Percentiles rank a stretch among this genome's conserved stretches.
phyloP scores from a whole-genome alignment of 495 filamentous ascomycete genomes.

The Zalerion maritima region DNA sequence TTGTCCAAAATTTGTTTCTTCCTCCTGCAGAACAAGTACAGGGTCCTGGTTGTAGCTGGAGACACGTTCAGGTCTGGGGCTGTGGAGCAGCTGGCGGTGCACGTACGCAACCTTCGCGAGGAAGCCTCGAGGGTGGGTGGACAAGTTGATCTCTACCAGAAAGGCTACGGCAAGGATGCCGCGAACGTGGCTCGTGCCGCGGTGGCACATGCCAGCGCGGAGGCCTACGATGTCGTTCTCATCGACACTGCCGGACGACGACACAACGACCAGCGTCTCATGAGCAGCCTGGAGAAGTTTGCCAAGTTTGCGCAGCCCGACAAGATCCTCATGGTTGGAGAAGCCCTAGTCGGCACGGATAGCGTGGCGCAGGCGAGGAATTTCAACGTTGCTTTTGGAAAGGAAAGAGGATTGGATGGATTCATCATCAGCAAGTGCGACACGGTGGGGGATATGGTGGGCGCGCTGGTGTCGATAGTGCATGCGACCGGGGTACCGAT shows the following conservation, averaged over 20 bases:
- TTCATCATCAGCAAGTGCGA: slow-evolving; percentile 99
- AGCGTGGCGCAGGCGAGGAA: slow-evolving; percentile 89
- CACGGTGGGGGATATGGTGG: slow-evolving; percentile 97
- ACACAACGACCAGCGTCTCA: slow-evolving; percentile 88
- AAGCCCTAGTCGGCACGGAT: slow-evolving; percentile 90
- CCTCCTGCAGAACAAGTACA: slow-evolving; percentile 88
- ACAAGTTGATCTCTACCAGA: slow-evolving; percentile 79
- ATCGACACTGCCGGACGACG: slow-evolving; percentile 92
- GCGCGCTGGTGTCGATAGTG: slow-evolving; percentile 91
- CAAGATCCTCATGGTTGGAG: slow-evolving; percentile 98
- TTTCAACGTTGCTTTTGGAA: slow-evolving; percentile 86
- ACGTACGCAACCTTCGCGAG: slow-evolving; percentile 81
- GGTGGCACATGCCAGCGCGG: slow-evolving; percentile 56
- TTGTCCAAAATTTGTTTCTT: slow-evolving; percentile 95
- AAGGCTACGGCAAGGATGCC: slow-evolving; percentile 94
- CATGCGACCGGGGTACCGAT: slow-evolving; percentile 94
- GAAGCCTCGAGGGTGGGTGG: slow-evolving; percentile 69
- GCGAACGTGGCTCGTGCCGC: slow-evolving; percentile 92
- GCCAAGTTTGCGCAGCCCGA: slow-evolving; percentile 89
- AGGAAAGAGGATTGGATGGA: slow-evolving; percentile 66
- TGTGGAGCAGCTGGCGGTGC: slow-evolving; percentile 90
- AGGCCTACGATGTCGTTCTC: slow-evolving; percentile 81
- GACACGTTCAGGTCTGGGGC: slow-evolving; percentile 97
- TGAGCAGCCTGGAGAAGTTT: slow-evolving; percentile 93
- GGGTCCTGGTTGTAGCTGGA: slow-evolving; percentile 87